phyloP scores from a whole-genome alignment of 2,329 filamentous ascomycete species.

The Penicillium sp. region DNA sequence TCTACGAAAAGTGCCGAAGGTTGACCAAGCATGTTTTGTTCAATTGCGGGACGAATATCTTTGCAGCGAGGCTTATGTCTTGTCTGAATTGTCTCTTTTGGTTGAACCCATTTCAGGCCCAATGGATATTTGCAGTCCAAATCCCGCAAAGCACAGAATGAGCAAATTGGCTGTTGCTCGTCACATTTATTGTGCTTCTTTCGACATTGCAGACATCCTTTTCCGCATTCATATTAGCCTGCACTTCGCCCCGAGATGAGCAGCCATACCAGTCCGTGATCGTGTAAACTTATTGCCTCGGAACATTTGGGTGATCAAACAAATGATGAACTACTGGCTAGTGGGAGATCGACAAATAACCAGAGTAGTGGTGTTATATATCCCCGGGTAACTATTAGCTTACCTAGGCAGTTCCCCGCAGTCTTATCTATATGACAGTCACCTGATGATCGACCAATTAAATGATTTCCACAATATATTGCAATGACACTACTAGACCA shows the following conservation, averaged over 20 bases:
- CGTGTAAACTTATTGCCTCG: constrained; percentile 15
- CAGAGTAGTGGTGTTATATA: not conserved
- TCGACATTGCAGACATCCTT: constrained; percentile 23
- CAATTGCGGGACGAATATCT: not conserved
- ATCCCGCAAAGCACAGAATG: constrained; percentile 10
- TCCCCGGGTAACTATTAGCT: too few species aligned
- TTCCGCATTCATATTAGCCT: not conserved
- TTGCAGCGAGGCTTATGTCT: constrained; percentile 17
- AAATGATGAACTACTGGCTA: not conserved
- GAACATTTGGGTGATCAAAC: constrained; percentile 10
- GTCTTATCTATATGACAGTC: constrained; percentile 10
- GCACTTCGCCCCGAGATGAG: not conserved
- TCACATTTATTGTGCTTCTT: constrained; percentile 24
- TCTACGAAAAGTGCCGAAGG: constrained; percentile 5
- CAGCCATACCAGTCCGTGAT: constrained; percentile 19
- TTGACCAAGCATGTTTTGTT: not conserved
- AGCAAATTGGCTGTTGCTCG: constrained; percentile 16
- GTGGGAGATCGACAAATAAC: not conserved
- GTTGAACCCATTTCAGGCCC: constrained; percentile 19
- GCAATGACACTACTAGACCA: not conserved
- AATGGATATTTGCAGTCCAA: constrained; percentile 19
- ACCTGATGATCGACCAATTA: constrained; percentile 15
- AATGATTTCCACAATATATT: not conserved
- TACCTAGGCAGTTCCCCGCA: constrained; percentile 14
- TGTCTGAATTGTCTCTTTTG: constrained; percentile 10